Percentiles rank a stretch among this genome's conserved stretches.
Conservation (phyloP, 2,329 filamentous ascomycete genomes). For the Phyllosticta citribraziliensis region DNA sequence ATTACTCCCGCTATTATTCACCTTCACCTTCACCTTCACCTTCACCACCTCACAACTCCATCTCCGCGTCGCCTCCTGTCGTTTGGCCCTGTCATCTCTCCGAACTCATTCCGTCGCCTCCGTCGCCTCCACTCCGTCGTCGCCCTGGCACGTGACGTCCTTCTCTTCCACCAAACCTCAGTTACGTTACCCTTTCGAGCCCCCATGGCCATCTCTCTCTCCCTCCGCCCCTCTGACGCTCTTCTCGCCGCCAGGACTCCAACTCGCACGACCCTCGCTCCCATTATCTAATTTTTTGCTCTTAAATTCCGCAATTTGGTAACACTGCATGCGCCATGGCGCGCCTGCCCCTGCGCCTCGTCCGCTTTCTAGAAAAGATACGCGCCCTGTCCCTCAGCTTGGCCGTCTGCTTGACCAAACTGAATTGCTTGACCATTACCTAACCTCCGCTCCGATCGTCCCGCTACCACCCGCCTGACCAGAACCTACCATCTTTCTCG, state of each 20-base stretch:
- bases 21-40: not conserved
- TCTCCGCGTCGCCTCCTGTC: too few species aligned
- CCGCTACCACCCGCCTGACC: not conserved
- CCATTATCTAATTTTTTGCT: constrained; percentile 8
- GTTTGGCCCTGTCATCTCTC: not conserved
- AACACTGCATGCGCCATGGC: constrained; percentile 4
- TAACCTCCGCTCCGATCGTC: not conserved
- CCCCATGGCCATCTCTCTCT: not conserved
- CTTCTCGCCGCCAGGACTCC: not conserved
- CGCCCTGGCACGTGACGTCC: not conserved
- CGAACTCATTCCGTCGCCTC: not conserved
- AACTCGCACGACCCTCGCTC: constrained; percentile 2
- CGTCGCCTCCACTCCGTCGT: not conserved
- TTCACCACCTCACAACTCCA: too few species aligned
- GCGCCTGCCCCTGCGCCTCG: constrained; percentile 6
- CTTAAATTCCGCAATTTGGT: constrained; percentile 2
- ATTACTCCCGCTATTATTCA: not conserved
- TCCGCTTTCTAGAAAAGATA: not conserved
- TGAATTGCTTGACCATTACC: not conserved
- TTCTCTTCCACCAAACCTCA: not conserved
- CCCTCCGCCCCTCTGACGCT: not conserved
- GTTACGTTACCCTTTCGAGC: not conserved
- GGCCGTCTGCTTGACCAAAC: not conserved
- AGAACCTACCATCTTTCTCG: too few species aligned
- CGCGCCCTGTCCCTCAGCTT: not conserved